These are phyloP conservation scores for Sphaerulina musiva DNA, from an alignment of 2,329 filamentous ascomycete species.

Conservation along the genomic window DNA sequence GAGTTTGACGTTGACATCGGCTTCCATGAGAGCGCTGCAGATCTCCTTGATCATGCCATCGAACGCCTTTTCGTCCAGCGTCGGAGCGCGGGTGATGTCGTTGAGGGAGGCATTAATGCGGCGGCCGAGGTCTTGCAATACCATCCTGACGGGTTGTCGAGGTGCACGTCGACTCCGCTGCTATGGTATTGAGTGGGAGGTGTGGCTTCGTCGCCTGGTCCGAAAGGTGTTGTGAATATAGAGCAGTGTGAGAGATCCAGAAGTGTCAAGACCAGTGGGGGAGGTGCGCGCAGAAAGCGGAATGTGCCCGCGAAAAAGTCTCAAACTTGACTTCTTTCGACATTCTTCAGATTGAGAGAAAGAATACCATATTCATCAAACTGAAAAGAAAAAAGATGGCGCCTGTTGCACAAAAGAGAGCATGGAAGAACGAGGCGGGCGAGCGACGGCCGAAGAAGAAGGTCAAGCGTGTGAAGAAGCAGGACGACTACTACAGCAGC, in stretches of 20 bases:
- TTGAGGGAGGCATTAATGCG: slow-evolving; percentile 96
- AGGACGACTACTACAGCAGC: slow-evolving; percentile 58
- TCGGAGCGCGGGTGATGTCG: slow-evolving; percentile 84
- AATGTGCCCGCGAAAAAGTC: background rate
- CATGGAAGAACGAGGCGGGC: slow-evolving; percentile 52
- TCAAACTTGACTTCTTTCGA: background rate
- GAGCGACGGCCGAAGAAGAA: slow-evolving; percentile 49
- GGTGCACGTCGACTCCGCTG: slow-evolving; percentile 1
- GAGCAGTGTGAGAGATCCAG: too few species aligned
- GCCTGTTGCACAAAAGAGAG: slow-evolving; percentile 22
- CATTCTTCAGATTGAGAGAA: background rate
- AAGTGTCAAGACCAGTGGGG: too few species aligned
- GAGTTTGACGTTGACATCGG: slow-evolving; percentile 93
- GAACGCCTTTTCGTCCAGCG: slow-evolving; percentile 97
- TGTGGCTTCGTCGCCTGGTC: slow-evolving; percentile 4
- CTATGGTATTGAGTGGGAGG: slow-evolving; percentile 1
- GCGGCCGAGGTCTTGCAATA: slow-evolving; percentile 96
- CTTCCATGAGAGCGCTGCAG: slow-evolving; percentile 87
- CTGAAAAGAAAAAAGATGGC: slow-evolving; percentile 16
- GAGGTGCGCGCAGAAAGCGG: too few species aligned
- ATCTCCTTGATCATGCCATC: slow-evolving; percentile 99
- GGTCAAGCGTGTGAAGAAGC: slow-evolving; percentile 54
- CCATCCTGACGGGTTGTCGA: slow-evolving; percentile 54
- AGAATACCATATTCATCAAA: background rate
- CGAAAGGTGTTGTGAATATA: too few species aligned